These are phyloP conservation scores for Capsicum pubescens DNA, from an alignment of 257 asterid species.

Conservation along the genomic window DNA sequence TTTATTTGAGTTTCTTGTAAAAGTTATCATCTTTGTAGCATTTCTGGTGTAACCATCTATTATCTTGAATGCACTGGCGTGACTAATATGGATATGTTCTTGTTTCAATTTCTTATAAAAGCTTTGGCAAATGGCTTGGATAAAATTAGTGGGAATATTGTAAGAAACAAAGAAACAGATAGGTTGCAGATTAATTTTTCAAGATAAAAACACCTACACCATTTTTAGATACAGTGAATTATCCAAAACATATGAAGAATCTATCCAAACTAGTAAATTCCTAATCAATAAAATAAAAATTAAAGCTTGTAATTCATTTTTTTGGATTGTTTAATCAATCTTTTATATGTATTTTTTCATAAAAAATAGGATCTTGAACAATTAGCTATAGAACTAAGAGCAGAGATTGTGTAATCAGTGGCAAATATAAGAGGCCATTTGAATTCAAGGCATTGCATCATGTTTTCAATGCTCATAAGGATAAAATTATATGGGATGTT, in stretches of 20 bases:
- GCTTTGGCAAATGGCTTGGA: constrained; percentile 51
- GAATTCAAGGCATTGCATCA: constrained; percentile 84
- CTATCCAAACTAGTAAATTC: constrained; percentile 52
- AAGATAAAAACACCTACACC: constrained; percentile 55
- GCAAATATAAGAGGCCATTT: constrained; percentile 75
- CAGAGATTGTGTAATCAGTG: constrained; percentile 65
- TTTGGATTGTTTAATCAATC: neutral
- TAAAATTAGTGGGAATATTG: constrained; percentile 40
- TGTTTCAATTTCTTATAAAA: constrained; percentile 49
- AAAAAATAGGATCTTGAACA: constrained; percentile 74
- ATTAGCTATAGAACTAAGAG: constrained; percentile 71
- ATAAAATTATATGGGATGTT: constrained; percentile 86
- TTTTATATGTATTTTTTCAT: neutral
- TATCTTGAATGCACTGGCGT: neutral
- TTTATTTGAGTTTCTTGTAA: constrained; percentile 43
- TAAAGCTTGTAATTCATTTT: neutral
- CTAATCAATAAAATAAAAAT: neutral
- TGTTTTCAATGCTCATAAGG: constrained; percentile 74
- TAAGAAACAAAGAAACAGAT: constrained; percentile 49
- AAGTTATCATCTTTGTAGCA: constrained; percentile 32
- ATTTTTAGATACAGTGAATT: no score
- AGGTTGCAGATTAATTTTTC: constrained; percentile 63
- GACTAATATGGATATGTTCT: neutral
- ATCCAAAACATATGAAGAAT: constrained; percentile 80
- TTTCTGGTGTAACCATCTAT: neutral